Percentiles rank a stretch among this genome's conserved stretches.
phyloP scores from a whole-genome alignment of 768 basidiomycete genomes.

The Tricholoma saponaceum region DNA sequence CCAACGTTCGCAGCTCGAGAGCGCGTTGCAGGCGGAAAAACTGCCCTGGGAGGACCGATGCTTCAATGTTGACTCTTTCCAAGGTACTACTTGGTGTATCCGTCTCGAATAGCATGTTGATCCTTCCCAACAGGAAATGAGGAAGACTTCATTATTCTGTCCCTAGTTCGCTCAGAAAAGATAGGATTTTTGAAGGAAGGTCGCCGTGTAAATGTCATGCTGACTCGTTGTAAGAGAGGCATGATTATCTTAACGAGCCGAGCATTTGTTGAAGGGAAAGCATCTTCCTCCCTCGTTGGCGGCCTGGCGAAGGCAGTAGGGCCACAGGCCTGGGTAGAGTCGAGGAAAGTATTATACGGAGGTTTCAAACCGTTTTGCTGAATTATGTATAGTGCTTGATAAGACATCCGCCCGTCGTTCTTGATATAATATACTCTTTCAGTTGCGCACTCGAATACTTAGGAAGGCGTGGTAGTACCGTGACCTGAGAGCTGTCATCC shows the following conservation, averaged over 20 bases:
- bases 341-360: slow-evolving; percentile 4
- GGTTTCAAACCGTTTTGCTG: slow-evolving; percentile 3
- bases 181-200: slow-evolving; percentile 59
- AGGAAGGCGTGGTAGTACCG: too few relatives aligned
- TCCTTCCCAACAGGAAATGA: slow-evolving; percentile 55
- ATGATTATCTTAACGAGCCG: slow-evolving; percentile 61
- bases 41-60: slow-evolving; percentile 56
- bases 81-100: slow-evolving; percentile 40
- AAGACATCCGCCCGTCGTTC: not conserved
- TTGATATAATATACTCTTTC: not conserved
- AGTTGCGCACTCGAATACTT: too few relatives aligned
- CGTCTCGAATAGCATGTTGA: not conserved
- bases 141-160: slow-evolving; percentile 68
- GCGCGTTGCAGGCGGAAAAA: slow-evolving; percentile 36
- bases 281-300: slow-evolving; percentile 28
- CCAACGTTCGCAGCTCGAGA: slow-evolving; percentile 54
- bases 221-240: slow-evolving; percentile 63
- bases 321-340: slow-evolving; percentile 14
- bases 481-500: not conserved
- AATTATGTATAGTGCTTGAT: not conserved
- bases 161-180: slow-evolving; percentile 57
- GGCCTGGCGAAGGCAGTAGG: slow-evolving; percentile 22
- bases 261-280: slow-evolving; percentile 42
- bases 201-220: slow-evolving; percentile 74
- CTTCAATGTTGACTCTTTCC: slow-evolving; percentile 78